Evolutionary conservation across 2,329 filamentous ascomycete genomes (phyloP), one percentile per base, ranked within the genome.

Genomic region (Fusarium sp.): DNA sequence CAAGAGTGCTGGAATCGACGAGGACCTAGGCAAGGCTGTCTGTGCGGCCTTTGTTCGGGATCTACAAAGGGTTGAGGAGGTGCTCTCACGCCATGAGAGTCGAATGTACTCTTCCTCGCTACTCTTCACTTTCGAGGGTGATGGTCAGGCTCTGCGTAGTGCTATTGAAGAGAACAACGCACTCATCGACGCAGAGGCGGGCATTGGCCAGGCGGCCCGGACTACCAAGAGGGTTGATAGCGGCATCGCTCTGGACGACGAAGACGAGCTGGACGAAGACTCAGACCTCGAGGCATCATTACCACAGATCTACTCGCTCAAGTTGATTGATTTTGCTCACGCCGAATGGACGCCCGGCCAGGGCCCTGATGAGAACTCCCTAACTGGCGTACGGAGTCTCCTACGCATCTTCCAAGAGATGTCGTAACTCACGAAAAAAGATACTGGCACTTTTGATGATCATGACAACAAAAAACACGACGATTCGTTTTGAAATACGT

Each of bases 311-410:
- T 93, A 91, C 74, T 87, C 89, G 14, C 85, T 98, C 50, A 96
- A 95, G 76, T 85, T 99, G 67, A 99, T 99, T 73, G 96, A 99
- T 79, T 99, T 99, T 84, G 96, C 96, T 2, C 96, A 99, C 80
- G 96, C 96, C 13, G 82, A 84, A 50, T 98, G 92, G 90, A 91
- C 89, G 2, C 92, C 93, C 0, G 93, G 94, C 2, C 81, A 91
- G 73, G 95, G 95, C 0, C 91, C 92, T 0, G 96, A 99, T 77
- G 91, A 97, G 80, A 98, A 98, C 76, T 83, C 87, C 15, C 83
- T 98, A 33, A 83, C 83, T 36, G 94, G 94, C 0, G 88, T 98
- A 65, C 85, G 89, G 76, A 95, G 87, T 76, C 82, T 95, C 38
- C 84, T 87, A 52, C 84, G 84, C 62, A 90, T 98, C 31, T 90